These are phyloP conservation scores for Acanthochlamys bracteata DNA, from an alignment of 106 monocot species.

Conservation along the genomic window DNA sequence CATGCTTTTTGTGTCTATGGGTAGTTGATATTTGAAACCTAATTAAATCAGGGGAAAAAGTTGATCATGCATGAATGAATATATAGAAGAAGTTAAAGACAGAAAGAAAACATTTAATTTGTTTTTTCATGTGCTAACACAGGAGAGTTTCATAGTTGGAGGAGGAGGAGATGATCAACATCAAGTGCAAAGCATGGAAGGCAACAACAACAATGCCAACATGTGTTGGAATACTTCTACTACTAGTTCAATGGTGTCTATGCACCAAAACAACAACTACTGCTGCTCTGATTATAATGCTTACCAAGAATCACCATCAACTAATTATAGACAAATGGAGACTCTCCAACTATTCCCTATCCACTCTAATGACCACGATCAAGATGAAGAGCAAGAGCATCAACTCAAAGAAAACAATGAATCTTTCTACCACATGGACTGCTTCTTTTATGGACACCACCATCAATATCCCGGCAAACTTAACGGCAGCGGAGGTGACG, in stretches of 20 bases:
- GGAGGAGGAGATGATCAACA: constrained; percentile 4
- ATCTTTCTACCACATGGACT: not conserved
- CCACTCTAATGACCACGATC: constrained; percentile 7
- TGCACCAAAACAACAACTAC: constrained; percentile 6
- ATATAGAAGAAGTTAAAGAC: too few relatives aligned
- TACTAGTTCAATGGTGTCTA: constrained; percentile 10
- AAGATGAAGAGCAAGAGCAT: constrained; percentile 8
- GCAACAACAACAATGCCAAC: not conserved
- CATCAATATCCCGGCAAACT: not conserved
- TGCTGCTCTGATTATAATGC: not conserved
- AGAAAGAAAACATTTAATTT: not conserved
- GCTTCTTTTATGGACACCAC: constrained; percentile 15
- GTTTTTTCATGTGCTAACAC: not conserved
- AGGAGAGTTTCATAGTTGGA: constrained; percentile 30
- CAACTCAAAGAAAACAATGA: not conserved
- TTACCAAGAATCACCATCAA: constrained; percentile 2
- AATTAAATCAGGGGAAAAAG: too few relatives aligned
- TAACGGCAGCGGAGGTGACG: constrained; percentile 3
- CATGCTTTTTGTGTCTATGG: too few relatives aligned
- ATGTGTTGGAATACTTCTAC: constrained; percentile 26
- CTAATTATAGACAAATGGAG: constrained; percentile 31
- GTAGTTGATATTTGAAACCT: too few relatives aligned
- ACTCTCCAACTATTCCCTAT: constrained; percentile 86
- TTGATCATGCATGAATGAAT: too few relatives aligned
- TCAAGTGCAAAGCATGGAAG: not conserved